A percentile compares a stretch with the other conserved stretches of the same genome.
phyloP scores from a whole-genome alignment of 768 basidiomycete genomes.

The Trametes villosa region DNA sequence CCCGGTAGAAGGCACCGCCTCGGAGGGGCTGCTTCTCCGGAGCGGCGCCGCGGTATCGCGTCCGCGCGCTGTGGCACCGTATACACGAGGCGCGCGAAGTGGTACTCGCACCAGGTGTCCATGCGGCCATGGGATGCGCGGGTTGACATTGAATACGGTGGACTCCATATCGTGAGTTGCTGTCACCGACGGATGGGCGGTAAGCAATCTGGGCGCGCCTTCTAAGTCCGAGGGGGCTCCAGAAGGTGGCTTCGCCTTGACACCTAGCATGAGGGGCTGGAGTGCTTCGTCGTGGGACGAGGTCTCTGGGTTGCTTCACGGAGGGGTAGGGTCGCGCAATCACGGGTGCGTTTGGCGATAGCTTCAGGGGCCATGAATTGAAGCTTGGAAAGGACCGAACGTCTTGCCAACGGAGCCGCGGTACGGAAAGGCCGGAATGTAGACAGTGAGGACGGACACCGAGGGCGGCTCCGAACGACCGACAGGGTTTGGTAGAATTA shows the following conservation, averaged over 20 bases:
- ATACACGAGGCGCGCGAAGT: background rate
- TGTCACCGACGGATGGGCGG: background rate
- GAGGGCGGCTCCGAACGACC: too few relatives aligned
- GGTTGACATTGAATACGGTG: background rate
- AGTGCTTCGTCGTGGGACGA: background rate
- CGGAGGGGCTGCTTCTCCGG: background rate
- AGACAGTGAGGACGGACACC: too few relatives aligned
- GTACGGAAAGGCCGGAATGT: too few relatives aligned
- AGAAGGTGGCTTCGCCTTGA: background rate
- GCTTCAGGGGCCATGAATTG: too few relatives aligned
- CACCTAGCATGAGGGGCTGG: background rate
- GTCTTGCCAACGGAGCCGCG: too few relatives aligned
- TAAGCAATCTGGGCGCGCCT: background rate
- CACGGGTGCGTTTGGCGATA: background rate
- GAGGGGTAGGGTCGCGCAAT: background rate
- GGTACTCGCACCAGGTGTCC: background rate
- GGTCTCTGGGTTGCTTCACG: background rate
- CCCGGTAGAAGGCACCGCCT: background rate
- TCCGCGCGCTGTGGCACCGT: background rate
- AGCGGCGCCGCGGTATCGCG: background rate
- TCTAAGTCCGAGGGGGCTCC: background rate
- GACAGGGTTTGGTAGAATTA: too few relatives aligned
- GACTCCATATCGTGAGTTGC: background rate
- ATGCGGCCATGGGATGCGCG: conserved; percentile 11
- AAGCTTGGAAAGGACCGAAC: too few relatives aligned